Evolutionary conservation across 345 rosid species (phyloP), one percentile per base, ranked within the genome.

Genomic region (Linum tenue): DNA sequence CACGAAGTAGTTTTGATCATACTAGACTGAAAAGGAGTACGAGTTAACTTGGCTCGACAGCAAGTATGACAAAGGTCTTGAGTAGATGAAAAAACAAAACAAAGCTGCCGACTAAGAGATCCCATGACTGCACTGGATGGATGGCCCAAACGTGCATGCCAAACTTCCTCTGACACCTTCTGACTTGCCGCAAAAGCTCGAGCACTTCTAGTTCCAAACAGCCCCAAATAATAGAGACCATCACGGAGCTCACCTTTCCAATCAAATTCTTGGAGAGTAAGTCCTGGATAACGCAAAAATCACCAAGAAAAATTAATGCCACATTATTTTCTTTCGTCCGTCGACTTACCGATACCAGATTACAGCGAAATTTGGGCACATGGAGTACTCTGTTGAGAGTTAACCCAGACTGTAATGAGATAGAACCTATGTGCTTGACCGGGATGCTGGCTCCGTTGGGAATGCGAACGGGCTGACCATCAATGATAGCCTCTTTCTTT

Each of bases 181-280:
- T n/a, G n/a, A n/a, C n/a, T n/a, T n/a, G n/a, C n/a, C n/a, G n/a
- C n/a, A n/a, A 2, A 5, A 9, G 43, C 39, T 16, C 10, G 0
- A 9, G 48, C 2, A 15, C 50, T 39, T 51, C 37, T 59, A 37
- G 39, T 59, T 5, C 1, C 42, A 2, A 16, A 42, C 4, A 40
- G 36, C 15, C 37, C n/a, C n/a, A n/a, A n/a, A n/a, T n/a, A n/a
- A n/a, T n/a, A n/a, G n/a, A n/a, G n/a, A n/a, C n/a, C n/a, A n/a
- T 64, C 22, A 0, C 62, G 6, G 35, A 6, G 10, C 51, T 15
- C 59, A 69, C 72, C 67, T 55, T 42, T 39, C 56, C 41, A 69
- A 69, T 69, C 72, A 63, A 6, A 55, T 62, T 69, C 56, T 42
- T 69, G 15, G n/a, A n/a, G n/a, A n/a, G n/a, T n/a, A n/a, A n/a